Evolutionary conservation across 164 flowering plant genomes (phyloP).

Genomic region (Nelumbo lutea): DNA sequence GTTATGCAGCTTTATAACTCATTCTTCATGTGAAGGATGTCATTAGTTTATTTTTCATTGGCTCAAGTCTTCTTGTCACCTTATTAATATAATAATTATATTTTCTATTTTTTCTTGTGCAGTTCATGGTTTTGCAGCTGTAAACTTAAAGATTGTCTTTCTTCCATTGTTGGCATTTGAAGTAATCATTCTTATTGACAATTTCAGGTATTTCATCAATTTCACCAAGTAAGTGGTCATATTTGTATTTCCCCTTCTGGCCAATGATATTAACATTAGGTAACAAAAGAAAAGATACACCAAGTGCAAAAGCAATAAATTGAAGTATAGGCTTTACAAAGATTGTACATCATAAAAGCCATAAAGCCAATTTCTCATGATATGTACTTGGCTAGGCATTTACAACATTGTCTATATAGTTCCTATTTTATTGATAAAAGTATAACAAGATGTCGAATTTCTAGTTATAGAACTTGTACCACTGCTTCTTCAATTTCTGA

Average conservation of each 20-base stretch:
- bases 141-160: conserved; percentile 85
- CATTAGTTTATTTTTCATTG: not conserved
- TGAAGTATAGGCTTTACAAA: too few relatives aligned
- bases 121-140: conserved; percentile 40
- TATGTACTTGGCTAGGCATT: too few relatives aligned
- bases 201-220: conserved; percentile 59
- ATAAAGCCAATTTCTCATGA: too few relatives aligned
- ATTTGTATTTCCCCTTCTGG: not conserved
- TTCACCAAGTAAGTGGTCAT: not conserved
- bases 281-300: too few relatives aligned
- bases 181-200: conserved; percentile 67
- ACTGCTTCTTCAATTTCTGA: too few relatives aligned
- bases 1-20: not conserved
- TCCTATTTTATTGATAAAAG: not conserved
- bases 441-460: not conserved
- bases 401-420: not conserved
- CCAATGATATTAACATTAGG: not conserved
- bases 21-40: not conserved
- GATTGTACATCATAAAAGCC: too few relatives aligned
- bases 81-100: not conserved
- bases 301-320: too few relatives aligned
- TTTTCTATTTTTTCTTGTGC: conserved; percentile 11
- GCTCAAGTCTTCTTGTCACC: not conserved
- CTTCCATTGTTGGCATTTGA: conserved; percentile 81
- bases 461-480: not conserved